These are phyloP conservation scores for Globisporangium heterothallicum DNA, from an alignment of 352 stramenopile genomes.

Conservation along the genomic window DNA sequence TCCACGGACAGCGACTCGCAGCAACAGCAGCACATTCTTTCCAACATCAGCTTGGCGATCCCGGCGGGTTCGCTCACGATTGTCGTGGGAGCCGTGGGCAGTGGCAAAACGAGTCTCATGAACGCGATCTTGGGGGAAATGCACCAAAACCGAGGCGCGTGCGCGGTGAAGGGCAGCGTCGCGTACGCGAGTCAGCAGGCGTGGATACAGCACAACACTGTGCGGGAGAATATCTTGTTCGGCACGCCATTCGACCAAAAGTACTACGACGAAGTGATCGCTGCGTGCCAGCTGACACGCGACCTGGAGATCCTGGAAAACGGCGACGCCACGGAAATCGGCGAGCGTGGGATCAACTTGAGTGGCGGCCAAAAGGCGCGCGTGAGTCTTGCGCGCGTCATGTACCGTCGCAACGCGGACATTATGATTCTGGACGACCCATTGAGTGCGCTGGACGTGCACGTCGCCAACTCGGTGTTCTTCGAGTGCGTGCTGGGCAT, in stretches of 20 bases:
- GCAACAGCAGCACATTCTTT: constrained; percentile 4
- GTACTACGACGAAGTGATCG: constrained; percentile 31
- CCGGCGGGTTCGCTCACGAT: constrained; percentile 24
- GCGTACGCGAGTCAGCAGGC: constrained; percentile 87
- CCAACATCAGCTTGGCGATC: constrained; percentile 36
- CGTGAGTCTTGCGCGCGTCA: constrained; percentile 84
- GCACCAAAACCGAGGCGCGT: constrained; percentile 15
- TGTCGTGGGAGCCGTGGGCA: constrained; percentile 42
- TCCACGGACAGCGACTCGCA: not conserved
- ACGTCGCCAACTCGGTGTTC: constrained; percentile 93
- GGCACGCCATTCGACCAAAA: constrained; percentile 25
- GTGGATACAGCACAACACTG: constrained; percentile 89
- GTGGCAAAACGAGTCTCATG: constrained; percentile 53
- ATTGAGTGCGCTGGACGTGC: constrained; percentile 91
- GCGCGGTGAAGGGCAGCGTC: constrained; percentile 23
- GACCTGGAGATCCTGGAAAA: constrained; percentile 45
- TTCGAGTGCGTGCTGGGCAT: constrained; percentile 75
- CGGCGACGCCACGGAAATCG: constrained; percentile 54
- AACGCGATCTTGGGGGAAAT: constrained; percentile 51
- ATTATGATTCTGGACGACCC: constrained; percentile 94
- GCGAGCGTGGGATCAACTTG: constrained; percentile 54
- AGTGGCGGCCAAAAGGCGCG: constrained; percentile 65
- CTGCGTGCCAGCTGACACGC: constrained; percentile 25
- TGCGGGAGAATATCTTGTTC: constrained; percentile 92
- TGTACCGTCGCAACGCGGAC: constrained; percentile 87